Evolutionary conservation across 768 basidiomycete species (phyloP).

Genomic region (Crassisporium funariophilum): DNA sequence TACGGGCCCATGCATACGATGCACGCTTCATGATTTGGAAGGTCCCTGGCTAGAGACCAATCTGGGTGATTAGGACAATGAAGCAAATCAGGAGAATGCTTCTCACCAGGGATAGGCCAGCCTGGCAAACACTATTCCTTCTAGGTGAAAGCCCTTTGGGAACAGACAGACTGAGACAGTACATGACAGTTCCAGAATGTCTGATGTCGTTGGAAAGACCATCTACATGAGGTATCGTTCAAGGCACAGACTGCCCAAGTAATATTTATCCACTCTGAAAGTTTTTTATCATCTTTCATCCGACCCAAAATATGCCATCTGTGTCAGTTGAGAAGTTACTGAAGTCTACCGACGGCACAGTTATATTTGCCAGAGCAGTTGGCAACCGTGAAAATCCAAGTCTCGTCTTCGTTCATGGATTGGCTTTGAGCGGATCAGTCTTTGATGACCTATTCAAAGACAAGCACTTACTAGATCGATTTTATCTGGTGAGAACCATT

Average conservation of each 20-base stretch:
- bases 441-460: slow-evolving; percentile 42
- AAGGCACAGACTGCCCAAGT: too few relatives aligned
- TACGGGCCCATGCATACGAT: too few relatives aligned
- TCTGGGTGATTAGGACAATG: too few relatives aligned
- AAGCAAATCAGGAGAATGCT: too few relatives aligned
- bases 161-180: too few relatives aligned
- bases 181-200: too few relatives aligned
- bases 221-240: background rate
- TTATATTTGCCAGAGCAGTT: slow-evolving; percentile 41
- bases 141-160: too few relatives aligned
- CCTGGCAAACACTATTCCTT: too few relatives aligned
- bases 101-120: too few relatives aligned
- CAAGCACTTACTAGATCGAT: slow-evolving; percentile 19
- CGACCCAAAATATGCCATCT: background rate
- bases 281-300: background rate
- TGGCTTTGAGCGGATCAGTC: slow-evolving; percentile 34
- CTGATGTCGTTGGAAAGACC: background rate
- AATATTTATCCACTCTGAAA: too few relatives aligned
- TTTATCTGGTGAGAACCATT: slow-evolving; percentile 25
- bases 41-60: too few relatives aligned
- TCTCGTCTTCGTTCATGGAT: slow-evolving; percentile 45
- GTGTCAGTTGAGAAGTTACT: slow-evolving; percentile 9
- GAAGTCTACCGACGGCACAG: slow-evolving; percentile 35
- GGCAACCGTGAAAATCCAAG: slow-evolving; percentile 38
- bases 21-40: too few relatives aligned